Evolutionary conservation across 2,329 filamentous ascomycete genomes (phyloP), one percentile per base, ranked within the genome.

Genomic region (Colletotrichum brevisporum): DNA sequence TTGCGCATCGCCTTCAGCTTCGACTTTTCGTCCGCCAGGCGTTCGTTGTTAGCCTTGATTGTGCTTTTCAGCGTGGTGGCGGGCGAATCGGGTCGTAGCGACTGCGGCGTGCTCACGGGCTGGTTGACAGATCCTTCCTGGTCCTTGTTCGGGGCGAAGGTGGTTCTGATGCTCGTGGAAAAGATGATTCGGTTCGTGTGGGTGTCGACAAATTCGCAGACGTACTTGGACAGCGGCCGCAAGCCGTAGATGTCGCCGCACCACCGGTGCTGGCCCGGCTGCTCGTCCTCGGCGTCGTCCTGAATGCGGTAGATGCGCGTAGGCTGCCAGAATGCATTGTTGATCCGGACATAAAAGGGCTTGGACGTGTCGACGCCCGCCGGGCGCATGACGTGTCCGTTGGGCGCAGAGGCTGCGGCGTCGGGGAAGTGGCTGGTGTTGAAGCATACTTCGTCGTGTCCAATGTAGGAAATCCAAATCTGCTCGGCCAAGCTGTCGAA

Each of bases 401-500:
- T 76, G 12, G 50, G 50, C 21, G 57, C 52, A 21, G 79, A 58
- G 50, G 68, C 61, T n/a, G 67, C 52, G 57, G 82, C 78, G 55
- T 84, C 80, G 10, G 85, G 82, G 74, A 92, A 92, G 76, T 88
- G 85, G 79, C 90, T 92, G 21, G 91, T 92, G 79, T 87, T 91
- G 80, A 95, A 95, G 80, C 88, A 91, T 72, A 95, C 89, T 78
- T 94, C 91, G 74, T 93, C 92, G 76, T 91, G 90, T 21, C 91
- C 91, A 75, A 95, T 90, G 77, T 94, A 92, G 70, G 90, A 92
- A 76, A 95, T 92, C 92, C 92, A 95, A 77, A 95, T 91, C 77
- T 92, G 90, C 74, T 90, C 88, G 53, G 90, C 88, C 76, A 92
- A 88, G 53, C 85, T 84, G 80, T 91, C 89, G 79, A 93, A 94